Percentiles rank a stretch among this genome's conserved stretches.
Conservation (phyloP, 2,329 filamentous ascomycete species). For the Elsinoe australis region DNA sequence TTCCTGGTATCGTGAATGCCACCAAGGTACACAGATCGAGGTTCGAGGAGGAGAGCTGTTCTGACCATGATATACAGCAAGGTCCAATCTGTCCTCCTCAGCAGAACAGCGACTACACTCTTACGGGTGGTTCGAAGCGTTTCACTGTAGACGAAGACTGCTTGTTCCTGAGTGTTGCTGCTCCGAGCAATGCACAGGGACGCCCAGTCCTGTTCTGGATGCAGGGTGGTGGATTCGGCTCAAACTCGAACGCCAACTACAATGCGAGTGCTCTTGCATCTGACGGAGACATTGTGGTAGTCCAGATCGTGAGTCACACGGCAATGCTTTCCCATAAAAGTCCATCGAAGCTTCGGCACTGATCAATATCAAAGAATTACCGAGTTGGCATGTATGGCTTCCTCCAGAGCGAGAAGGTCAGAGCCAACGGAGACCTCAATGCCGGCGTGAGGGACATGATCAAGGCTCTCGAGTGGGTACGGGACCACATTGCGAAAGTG, state of each 20-base stretch:
- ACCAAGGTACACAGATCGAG: background rate
- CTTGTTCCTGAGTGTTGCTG: constrained; percentile 44
- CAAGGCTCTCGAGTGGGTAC: constrained; percentile 43
- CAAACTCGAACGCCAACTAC: constrained; percentile 29
- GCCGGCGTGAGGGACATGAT: constrained; percentile 47
- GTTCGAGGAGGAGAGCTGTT: background rate
- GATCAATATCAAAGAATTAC: constrained; percentile 42
- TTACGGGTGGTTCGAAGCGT: background rate
- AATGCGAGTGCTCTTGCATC: constrained; percentile 52
- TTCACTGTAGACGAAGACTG: constrained; percentile 36
- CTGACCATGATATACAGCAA: background rate
- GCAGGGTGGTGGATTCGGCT: constrained; percentile 52
- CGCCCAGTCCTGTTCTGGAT: constrained; percentile 46
- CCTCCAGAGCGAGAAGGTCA: constrained; percentile 42
- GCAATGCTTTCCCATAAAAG: no score
- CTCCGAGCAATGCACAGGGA: constrained; percentile 38
- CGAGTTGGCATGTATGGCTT: constrained; percentile 52
- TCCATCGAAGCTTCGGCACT: no score
- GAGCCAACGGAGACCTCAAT: constrained; percentile 49
- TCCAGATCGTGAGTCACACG: constrained; percentile 40
- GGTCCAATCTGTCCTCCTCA: background rate
- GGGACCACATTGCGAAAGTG: constrained; percentile 35
- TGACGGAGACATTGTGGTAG: constrained; percentile 52
- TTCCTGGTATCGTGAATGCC: background rate
- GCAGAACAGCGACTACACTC: background rate